Percentiles rank a stretch among this genome's conserved stretches.
Conservation (phyloP, 495 filamentous ascomycete species). For the Neurospora intermedia region DNA sequence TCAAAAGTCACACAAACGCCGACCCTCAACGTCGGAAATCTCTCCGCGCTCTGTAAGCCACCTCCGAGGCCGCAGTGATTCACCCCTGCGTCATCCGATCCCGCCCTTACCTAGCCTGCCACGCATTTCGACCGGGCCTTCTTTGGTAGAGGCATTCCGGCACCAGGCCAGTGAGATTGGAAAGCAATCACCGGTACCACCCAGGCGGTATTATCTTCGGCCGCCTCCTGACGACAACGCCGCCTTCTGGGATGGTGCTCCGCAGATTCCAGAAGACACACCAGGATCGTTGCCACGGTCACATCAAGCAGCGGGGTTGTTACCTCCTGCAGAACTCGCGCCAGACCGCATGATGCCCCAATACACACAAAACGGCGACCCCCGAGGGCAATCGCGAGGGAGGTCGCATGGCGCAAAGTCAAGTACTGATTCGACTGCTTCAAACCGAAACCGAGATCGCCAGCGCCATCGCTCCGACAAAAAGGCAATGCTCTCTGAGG, state of each 20-base stretch:
- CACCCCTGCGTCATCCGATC: conserved; percentile 12
- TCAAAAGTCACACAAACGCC: conserved; percentile 19
- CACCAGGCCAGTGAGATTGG: conserved; percentile 14
- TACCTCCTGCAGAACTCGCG: conserved; percentile 5
- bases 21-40: conserved; percentile 17
- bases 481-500: conserved; percentile 87
- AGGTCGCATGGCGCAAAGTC: conserved; percentile 34
- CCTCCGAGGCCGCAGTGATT: conserved; percentile 8
- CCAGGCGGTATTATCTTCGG: background rate
- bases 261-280: conserved; percentile 8
- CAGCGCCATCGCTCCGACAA: conserved; percentile 14
- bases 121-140: conserved; percentile 29
- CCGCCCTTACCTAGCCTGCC: conserved; percentile 24
- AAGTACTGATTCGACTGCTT: conserved; percentile 27
- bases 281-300: conserved; percentile 9
- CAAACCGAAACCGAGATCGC: conserved; percentile 10
- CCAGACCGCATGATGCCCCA: conserved; percentile 14
- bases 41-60: conserved; percentile 12
- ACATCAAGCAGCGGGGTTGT: conserved; percentile 6
- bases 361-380: conserved; percentile 23
- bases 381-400: conserved; percentile 37
- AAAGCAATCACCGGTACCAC: conserved; percentile 3
- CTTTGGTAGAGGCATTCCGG: conserved; percentile 24
- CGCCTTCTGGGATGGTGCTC: conserved; percentile 17
- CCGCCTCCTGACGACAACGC: background rate